These are phyloP conservation scores for Fraxinus anomala DNA, from an alignment of 257 asterid genomes.

Conservation along the genomic window DNA sequence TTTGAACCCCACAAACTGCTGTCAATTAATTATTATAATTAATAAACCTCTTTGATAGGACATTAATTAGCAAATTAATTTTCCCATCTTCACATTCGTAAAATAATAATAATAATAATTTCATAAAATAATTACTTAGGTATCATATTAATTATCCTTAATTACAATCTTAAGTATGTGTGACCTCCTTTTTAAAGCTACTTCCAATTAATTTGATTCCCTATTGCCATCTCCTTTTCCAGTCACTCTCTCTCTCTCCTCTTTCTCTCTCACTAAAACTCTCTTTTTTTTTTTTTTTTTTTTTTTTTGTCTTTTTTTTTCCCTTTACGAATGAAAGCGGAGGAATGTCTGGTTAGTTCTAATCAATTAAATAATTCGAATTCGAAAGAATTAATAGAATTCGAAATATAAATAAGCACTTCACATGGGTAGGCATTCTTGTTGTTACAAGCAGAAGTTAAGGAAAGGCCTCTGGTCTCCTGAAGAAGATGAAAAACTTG, in stretches of 20 bases:
- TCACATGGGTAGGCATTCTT: conserved; percentile 91
- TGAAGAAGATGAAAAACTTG: conserved; percentile 94
- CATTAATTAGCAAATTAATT: conserved; percentile 39
- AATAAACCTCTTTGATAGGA: conserved; percentile 37
- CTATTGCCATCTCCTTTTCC: conserved; percentile 49
- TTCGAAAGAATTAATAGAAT: no score
- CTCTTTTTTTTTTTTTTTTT: background rate
- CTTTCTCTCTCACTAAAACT: no score
- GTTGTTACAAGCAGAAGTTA: conserved; percentile 83
- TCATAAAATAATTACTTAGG: conserved; percentile 15
- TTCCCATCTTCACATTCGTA: conserved; percentile 29
- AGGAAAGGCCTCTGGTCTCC: conserved; percentile 99
- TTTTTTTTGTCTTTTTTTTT: no score
- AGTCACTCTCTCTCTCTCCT: conserved; percentile 13
- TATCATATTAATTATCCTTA: conserved; percentile 9
- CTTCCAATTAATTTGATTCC: conserved; percentile 46
- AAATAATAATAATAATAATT: background rate
- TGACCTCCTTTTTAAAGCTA: conserved; percentile 59
- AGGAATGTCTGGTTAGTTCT: no score
- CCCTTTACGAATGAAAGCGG: no score
- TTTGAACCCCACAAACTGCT: conserved; percentile 66
- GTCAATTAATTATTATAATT: conserved; percentile 66
- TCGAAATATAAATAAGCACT: no score
- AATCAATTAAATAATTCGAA: no score
- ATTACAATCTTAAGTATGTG: conserved; percentile 37